Evolutionary conservation across 1,284 basidiomycete genomes (phyloP).

Genomic region (Sporisorium sorghi): DNA sequence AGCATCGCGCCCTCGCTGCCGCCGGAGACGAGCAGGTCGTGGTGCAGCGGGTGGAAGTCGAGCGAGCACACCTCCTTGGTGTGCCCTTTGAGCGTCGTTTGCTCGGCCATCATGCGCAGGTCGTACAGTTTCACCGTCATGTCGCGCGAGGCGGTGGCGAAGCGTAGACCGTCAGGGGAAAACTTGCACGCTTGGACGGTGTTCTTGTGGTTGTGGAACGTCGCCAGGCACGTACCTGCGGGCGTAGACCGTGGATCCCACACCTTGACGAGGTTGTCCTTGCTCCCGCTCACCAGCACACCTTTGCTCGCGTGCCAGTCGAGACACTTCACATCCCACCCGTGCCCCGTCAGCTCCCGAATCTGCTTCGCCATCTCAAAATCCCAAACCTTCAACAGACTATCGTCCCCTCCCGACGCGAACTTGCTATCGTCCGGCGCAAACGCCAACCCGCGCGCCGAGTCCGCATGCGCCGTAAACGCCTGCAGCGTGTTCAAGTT

Average conservation of each 20-base stretch:
- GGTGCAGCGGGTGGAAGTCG: conserved; percentile 94
- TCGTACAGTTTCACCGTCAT: conserved; percentile 97
- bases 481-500: conserved; percentile 98
- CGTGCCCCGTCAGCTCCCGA: conserved; percentile 85
- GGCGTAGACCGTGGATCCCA: conserved; percentile 82
- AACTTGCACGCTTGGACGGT: conserved; percentile 92
- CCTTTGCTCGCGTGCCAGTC: conserved; percentile 99
- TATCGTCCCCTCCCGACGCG: conserved; percentile 93
- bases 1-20: conserved; percentile 92
- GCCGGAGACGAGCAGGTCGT: conserved; percentile 85
- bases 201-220: conserved; percentile 89
- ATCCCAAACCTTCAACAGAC: conserved; percentile 91
- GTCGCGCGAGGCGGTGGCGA: conserved; percentile 93
- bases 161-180: conserved; percentile 86
- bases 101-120: conserved; percentile 96
- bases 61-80: conserved; percentile 97
- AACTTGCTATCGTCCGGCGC: conserved; percentile 91
- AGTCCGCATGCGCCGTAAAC: conserved; percentile 80
- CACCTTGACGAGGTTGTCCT: conserved; percentile 98
- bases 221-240: conserved; percentile 50
- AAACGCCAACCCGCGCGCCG: conserved; percentile 89
- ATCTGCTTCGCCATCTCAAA: conserved; percentile 81
- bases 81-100: conserved; percentile 89
- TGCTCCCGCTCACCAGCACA: conserved; percentile 89
- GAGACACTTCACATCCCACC: conserved; percentile 98